These are phyloP conservation scores for Candida schatavii DNA, from an alignment of 805 yeast genomes.

Conservation along the genomic window DNA sequence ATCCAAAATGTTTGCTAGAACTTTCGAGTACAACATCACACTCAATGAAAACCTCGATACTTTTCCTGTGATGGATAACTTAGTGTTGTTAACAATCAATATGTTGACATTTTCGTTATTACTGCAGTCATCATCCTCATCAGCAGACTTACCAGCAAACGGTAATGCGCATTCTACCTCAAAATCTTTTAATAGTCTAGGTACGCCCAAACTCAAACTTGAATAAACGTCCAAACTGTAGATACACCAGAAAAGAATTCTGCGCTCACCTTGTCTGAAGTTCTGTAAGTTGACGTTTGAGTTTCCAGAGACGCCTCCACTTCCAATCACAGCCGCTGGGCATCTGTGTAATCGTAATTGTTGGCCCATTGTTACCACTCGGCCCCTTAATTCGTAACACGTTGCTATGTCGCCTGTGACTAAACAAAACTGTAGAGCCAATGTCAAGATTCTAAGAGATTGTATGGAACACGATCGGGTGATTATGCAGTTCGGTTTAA, in stretches of 20 bases:
- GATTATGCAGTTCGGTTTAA: slow-evolving; percentile 54
- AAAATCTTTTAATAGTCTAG: slow-evolving; percentile 72
- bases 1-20: slow-evolving; percentile 71
- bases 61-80: slow-evolving; percentile 64
- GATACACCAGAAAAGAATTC: slow-evolving; percentile 81
- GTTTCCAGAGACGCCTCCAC: slow-evolving; percentile 30
- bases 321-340: slow-evolving; percentile 79
- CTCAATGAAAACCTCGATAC: slow-evolving; percentile 63
- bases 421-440: slow-evolving; percentile 69
- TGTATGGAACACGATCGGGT: slow-evolving; percentile 62
- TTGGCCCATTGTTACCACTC: slow-evolving; percentile 78
- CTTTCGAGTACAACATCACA: slow-evolving; percentile 66
- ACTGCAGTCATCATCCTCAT: slow-evolving; percentile 28
- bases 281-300: slow-evolving; percentile 45
- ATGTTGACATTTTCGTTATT: slow-evolving; percentile 51
- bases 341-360: slow-evolving; percentile 82
- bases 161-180: slow-evolving; percentile 89
- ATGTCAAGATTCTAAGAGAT: slow-evolving; percentile 63
- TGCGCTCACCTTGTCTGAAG: slow-evolving; percentile 77
- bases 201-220: slow-evolving; percentile 77
- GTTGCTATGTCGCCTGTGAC: slow-evolving; percentile 72
- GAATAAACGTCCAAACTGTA: slow-evolving; percentile 75
- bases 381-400: slow-evolving; percentile 72
- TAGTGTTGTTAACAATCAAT: slow-evolving; percentile 56
- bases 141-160: slow-evolving; percentile 46